Evolutionary conservation across 257 asterid genomes (phyloP), one percentile per base, ranked within the genome.

Genomic region (Fraxinus excelsior): DNA sequence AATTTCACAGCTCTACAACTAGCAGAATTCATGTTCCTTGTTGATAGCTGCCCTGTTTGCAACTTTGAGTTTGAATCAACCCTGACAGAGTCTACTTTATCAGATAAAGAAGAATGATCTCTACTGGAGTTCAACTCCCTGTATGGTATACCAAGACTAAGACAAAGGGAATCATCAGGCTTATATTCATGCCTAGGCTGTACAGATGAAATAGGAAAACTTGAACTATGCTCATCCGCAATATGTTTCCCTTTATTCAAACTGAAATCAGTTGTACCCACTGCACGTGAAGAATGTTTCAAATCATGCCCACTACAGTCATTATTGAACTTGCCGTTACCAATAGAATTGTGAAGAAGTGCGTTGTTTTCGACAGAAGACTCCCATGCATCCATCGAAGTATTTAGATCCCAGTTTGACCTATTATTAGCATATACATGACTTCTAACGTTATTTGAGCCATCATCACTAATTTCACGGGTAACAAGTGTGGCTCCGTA

Each of bases 331-430:
- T 73, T 78, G 72, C 83, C 82, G 49, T 70, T 29, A 67, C 77
- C 81, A 53, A 71, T 78, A 68, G 71, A 53, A 75, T 70, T 84
- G n/a, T 71, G 83, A 69, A 82, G 56, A 73, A 51, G 46, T 18
- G 80, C 75, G 79, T 81, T 83, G 80, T 80, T 84, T 71, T 34
- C 23, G 38, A 68, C 71, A 78, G 97, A 86, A 73, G 89, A 83
- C 80, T 87, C 97, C 98, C 98, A 94, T 14, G 84, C 89, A 85
- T 94, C 98, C 97, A 94, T 92, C 25, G 90, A 86, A 18, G 92
- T 92, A 79, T 94, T 94, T 86, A 94, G 80, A 86, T 94, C 97
- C 98, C 98, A 94, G 77, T 85, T 88, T 34, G 94, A 88, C 80
- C 97, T 78, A 79, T 88, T 83, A 78, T 89, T 83, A 76, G 91